Base-by-base conservation (phyloP, 257 asterid species). In the Primulina huaijiensis region DNA sequence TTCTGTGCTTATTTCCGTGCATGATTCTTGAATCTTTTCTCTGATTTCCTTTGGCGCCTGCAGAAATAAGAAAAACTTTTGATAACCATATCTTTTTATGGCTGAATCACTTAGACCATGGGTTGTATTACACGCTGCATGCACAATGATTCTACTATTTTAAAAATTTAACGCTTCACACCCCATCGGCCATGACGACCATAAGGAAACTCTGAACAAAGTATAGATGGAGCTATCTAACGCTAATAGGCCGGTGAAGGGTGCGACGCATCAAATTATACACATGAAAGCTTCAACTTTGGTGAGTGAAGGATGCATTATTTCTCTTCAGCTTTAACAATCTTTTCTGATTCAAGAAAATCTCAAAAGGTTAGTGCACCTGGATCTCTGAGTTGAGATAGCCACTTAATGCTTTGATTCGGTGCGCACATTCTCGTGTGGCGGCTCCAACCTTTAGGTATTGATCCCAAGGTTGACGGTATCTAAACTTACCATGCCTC, bases 381-480 rank as follows among this genome's bases (percentile, higher is more conserved):
- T 74, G 67, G 37, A 19, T 33, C 14, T 78, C 68, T 4, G 72
- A 74, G 65, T 56, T 65, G 4, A 78, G 62, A 20, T 60, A 74
- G 50, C 60, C 66, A 20, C 74, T 71, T 27, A 78, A 62, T 6
- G 77, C 74, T n/a, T 78, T 80, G 9, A 75, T 35, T 50, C 67
- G 62, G 53, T 69, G 57, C 3, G 83, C 80, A 53, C 83, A 79
- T 62, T 75, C 75, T 34, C 83, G 73, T 60, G 71, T 52, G 17
- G 43, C 50, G 4, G 27, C 23, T 33, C 83, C 72, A 19, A 75
- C 63, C 65, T 77, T 75, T n/a, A 78, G 56, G 75, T 78, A 81
- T 57, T 53, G 77, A 21, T 78, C 79, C 85, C 85, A 81, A 2
- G 85, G 81, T 7, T 81, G 76, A 0, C 76, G 31, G 68, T 75